Percentiles rank a stretch among this genome's conserved stretches.
Evolutionary conservation across 805 yeast genomes (phyloP).

Genomic region (Nakazawaea molendinolei): DNA sequence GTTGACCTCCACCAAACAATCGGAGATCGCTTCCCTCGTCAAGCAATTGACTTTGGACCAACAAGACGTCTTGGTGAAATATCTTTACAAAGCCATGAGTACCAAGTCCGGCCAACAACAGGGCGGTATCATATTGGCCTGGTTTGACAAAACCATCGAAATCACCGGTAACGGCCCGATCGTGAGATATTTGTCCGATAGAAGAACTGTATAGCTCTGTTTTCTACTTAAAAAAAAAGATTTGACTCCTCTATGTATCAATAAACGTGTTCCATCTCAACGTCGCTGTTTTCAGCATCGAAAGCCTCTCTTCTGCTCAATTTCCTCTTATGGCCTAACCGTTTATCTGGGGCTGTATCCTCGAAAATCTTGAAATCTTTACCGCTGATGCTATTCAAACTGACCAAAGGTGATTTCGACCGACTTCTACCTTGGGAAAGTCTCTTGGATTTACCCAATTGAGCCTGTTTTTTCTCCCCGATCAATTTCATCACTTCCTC

Average conservation of each 20-base stretch:
- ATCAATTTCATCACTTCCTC: slow-evolving; percentile 8
- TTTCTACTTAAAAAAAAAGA: neutral
- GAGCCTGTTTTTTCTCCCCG: slow-evolving; percentile 2
- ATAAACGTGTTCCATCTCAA: no score
- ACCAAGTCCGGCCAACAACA: slow-evolving; percentile 72
- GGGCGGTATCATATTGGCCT: slow-evolving; percentile 78
- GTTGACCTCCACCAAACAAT: slow-evolving; percentile 57
- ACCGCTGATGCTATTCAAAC: neutral
- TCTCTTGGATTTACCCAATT: neutral
- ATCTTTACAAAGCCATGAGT: slow-evolving; percentile 81
- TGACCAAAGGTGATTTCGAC: neutral
- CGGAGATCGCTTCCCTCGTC: slow-evolving; percentile 61
- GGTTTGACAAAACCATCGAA: slow-evolving; percentile 90
- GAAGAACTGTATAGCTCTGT: slow-evolving; percentile 56
- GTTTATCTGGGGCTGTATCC: neutral
- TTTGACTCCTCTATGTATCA: no score
- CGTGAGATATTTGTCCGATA: slow-evolving; percentile 78
- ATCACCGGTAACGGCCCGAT: slow-evolving; percentile 84
- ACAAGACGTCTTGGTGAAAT: slow-evolving; percentile 74
- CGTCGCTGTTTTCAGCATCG: neutral
- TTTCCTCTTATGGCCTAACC: neutral
- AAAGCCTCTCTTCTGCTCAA: neutral
- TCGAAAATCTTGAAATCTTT: slow-evolving; percentile 8
- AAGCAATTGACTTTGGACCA: slow-evolving; percentile 53
- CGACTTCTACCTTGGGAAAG: neutral